Conservation (phyloP, 805 yeast genomes). For the Ogataea dorogensis region DNA sequence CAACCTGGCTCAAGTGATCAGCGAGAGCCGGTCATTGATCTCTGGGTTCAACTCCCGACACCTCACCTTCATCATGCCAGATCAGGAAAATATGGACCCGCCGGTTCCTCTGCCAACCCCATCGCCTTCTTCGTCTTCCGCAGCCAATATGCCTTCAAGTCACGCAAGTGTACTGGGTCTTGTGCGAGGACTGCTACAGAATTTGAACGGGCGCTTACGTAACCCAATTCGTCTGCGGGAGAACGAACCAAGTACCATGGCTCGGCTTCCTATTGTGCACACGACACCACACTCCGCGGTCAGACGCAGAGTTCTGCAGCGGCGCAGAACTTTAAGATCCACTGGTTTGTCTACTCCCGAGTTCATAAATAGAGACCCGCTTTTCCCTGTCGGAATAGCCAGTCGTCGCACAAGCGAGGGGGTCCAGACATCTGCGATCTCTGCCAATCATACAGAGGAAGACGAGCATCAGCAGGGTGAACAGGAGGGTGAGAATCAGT, state of each 20-base stretch:
- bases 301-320: constrained; percentile 11
- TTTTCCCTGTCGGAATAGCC: constrained; percentile 48
- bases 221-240: constrained; percentile 20
- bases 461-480: constrained; percentile 2
- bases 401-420: constrained; percentile 48
- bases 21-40: constrained; percentile 31
- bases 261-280: constrained; percentile 1
- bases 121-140: constrained; percentile 3
- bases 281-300: constrained; percentile 6
- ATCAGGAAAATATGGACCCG: constrained; percentile 21
- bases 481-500: constrained; percentile 4
- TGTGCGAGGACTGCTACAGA: constrained; percentile 25
- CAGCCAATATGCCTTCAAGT: constrained; percentile 2
- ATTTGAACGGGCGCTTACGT: constrained; percentile 25
- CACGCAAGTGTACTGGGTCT: constrained; percentile 24
- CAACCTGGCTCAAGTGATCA: constrained; percentile 35
- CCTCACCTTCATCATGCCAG: constrained; percentile 33
- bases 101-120: constrained; percentile 3
- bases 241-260: too few relatives aligned
- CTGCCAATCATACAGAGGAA: constrained; percentile 5
- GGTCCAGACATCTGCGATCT: constrained; percentile 35
- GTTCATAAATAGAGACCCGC: constrained; percentile 23
- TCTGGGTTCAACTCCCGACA: constrained; percentile 32
- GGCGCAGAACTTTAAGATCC: constrained; percentile 9
- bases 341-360: constrained; percentile 13